Evolutionary conservation across 169 alveolate genomes (phyloP), one percentile per base, ranked within the genome.

Genomic region (Plasmodium gonderi): DNA sequence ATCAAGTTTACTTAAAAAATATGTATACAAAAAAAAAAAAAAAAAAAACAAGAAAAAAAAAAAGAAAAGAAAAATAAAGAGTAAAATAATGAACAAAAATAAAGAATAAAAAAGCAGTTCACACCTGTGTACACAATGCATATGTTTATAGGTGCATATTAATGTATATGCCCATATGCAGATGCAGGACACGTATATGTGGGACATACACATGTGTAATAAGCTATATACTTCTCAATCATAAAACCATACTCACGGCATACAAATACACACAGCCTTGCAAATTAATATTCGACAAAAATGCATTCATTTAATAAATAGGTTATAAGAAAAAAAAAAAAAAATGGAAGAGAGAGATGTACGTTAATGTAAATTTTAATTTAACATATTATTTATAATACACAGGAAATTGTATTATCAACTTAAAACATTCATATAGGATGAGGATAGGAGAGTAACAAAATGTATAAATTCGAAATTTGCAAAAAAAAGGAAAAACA

Each of bases 371-470:
- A 77, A 45, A 77, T 47, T 45, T 29, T 23, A 77, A 29, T 60
- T 44, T 49, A 77, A 49, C 31, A 77, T 77, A n/a, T 36, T 74
- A 33, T n/a, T 77, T 60, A 77, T 77, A 77, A 80, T 80, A 26
- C 45, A 45, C 69, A 64, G n/a, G 54, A 17, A 80, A 80, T 38
- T 8, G 44, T 80, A 20, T 12, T 60, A 64, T 31, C 29, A 36
- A 1, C 12, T 17, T 80, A 60, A 80, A 80, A 64, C 29, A 9
- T 17, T 80, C 67, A 42, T 38, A 9, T 23, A 40, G 44, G 29
- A 60, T 42, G 69, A 14, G 69, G 69, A 12, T 23, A 31, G 69
- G 69, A 8, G 69, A 54, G 7, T 17, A 54, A 80, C 78, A 64
- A n/a, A 80, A 80, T 80, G 42, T 36, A 64, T 40, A 80, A 80